A percentile compares a stretch with the other conserved stretches of the same genome.
These are phyloP conservation scores for Pilasporangium apinafurcum DNA, from an alignment of 352 stramenopile species.

Conservation along the genomic window DNA sequence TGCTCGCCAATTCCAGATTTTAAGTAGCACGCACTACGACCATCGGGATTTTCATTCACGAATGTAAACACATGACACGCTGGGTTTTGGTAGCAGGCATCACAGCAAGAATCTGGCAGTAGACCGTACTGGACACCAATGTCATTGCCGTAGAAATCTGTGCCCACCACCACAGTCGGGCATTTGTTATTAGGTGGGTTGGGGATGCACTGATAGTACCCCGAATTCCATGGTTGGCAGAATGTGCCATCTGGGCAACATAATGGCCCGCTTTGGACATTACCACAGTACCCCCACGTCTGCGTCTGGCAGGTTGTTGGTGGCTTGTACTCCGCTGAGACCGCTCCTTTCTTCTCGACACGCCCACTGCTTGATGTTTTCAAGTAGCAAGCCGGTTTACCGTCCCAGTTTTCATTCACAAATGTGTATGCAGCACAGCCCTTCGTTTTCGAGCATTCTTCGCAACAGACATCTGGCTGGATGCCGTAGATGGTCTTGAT, in stretches of 20 bases:
- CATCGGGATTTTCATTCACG: slow-evolving; percentile 49
- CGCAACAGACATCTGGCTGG: slow-evolving; percentile 28
- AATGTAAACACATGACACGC: slow-evolving; percentile 46
- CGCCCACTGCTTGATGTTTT: slow-evolving; percentile 21
- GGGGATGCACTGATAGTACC: slow-evolving; percentile 50
- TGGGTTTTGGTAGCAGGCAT: slow-evolving; percentile 26
- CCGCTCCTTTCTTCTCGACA: slow-evolving; percentile 23
- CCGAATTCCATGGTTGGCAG: slow-evolving; percentile 56
- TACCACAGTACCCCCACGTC: slow-evolving; percentile 26
- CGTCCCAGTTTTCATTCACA: slow-evolving; percentile 46
- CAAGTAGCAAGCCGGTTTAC: slow-evolving; percentile 44
- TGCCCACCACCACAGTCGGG: slow-evolving; percentile 18
- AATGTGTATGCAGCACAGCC: slow-evolving; percentile 57
- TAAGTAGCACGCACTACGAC: slow-evolving; percentile 47
- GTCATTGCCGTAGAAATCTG: slow-evolving; percentile 48
- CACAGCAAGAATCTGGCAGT: slow-evolving; percentile 38
- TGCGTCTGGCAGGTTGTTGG: slow-evolving; percentile 14
- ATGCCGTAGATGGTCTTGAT: slow-evolving; percentile 32
- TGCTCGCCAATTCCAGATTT: slow-evolving; percentile 26
- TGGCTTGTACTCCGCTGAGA: slow-evolving; percentile 16
- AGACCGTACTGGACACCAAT: slow-evolving; percentile 31
- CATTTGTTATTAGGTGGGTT: slow-evolving; percentile 25
- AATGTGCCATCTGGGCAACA: slow-evolving; percentile 35
- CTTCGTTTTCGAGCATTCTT: slow-evolving; percentile 25
- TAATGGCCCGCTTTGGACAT: slow-evolving; percentile 14